Conservation (phyloP, 1,139 yeast genomes). For the Suhomyces choctaworum region DNA sequence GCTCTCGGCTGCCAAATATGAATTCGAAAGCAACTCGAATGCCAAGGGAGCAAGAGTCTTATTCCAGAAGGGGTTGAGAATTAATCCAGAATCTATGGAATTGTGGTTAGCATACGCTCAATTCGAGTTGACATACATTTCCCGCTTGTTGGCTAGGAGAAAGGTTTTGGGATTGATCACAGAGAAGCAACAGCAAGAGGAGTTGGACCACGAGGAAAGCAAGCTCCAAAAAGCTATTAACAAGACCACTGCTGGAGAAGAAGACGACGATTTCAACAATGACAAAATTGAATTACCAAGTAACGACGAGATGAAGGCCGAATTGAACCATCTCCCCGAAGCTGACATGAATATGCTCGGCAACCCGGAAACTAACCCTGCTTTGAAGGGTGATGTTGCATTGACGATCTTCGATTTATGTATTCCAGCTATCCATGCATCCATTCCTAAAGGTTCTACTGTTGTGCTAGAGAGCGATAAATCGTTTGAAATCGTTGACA, state of each 20-base stretch:
- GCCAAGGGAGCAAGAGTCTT: conserved; percentile 86
- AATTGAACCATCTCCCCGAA: conserved; percentile 75
- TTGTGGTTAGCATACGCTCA: conserved; percentile 88
- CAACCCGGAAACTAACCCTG: conserved; percentile 83
- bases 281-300: conserved; percentile 51
- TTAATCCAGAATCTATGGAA: conserved; percentile 70
- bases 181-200: conserved; percentile 66
- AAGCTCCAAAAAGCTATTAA: conserved; percentile 26
- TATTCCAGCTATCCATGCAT: conserved; percentile 48
- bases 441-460: conserved; percentile 30
- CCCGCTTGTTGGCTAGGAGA: conserved; percentile 81
- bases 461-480: conserved; percentile 32
- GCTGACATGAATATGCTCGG: conserved; percentile 87
- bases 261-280: conserved; percentile 31
- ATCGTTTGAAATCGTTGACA: conserved; percentile 44
- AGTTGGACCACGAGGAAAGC: conserved; percentile 44
- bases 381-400: conserved; percentile 85
- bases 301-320: conserved; percentile 56
- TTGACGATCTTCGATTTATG: conserved; percentile 78
- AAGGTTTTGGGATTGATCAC: conserved; percentile 76
- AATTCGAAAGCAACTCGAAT: conserved; percentile 83
- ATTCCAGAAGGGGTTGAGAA: conserved; percentile 81
- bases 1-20: conserved; percentile 94
- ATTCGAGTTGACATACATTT: conserved; percentile 81
- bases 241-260: conserved; percentile 21